phyloP scores from a whole-genome alignment of 805 yeast species.

The Starmerella scarabaei region DNA sequence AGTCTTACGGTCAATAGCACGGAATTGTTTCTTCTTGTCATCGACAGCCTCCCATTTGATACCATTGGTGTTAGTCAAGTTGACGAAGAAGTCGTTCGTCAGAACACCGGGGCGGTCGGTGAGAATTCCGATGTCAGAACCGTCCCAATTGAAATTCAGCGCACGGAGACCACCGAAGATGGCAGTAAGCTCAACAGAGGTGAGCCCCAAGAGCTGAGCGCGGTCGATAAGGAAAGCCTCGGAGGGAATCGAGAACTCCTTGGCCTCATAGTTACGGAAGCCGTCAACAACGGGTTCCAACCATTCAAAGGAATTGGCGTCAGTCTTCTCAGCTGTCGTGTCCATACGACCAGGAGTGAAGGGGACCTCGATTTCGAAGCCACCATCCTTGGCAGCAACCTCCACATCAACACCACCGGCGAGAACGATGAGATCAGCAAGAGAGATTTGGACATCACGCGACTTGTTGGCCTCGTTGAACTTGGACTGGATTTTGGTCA shows the following conservation, averaged over 20 bases:
- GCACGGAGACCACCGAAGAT: conserved; percentile 18
- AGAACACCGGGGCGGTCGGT: conserved; percentile 10
- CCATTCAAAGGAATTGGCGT: conserved; percentile 14
- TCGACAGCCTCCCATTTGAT: conserved; percentile 15
- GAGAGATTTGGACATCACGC: conserved; percentile 6
- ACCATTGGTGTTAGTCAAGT: conserved; percentile 9
- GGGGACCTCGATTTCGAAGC: conserved; percentile 11
- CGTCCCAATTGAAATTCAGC: conserved; percentile 16
- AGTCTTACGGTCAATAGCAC: conserved; percentile 14
- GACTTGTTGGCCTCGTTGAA: conserved; percentile 11
- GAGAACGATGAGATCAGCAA: conserved; percentile 16
- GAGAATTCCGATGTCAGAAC: conserved; percentile 13
- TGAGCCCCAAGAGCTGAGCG: conserved; percentile 13
- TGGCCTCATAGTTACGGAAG: conserved; percentile 16
- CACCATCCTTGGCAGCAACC: conserved; percentile 14
- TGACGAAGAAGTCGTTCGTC: conserved; percentile 17
- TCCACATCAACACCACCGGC: conserved; percentile 17
- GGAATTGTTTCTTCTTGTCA: conserved; percentile 14
- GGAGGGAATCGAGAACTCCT: conserved; percentile 10
- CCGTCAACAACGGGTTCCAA: conserved; percentile 18
- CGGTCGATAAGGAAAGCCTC: conserved; percentile 17
- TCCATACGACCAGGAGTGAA: conserved; percentile 18
- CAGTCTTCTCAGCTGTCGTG: conserved; percentile 13
- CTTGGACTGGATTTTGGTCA: conserved; percentile 5
- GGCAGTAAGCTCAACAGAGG: conserved; percentile 17